These are phyloP conservation scores for Ceratorhiza oryzae-sativae DNA, from an alignment of 1,284 basidiomycete species.

Conservation along the genomic window DNA sequence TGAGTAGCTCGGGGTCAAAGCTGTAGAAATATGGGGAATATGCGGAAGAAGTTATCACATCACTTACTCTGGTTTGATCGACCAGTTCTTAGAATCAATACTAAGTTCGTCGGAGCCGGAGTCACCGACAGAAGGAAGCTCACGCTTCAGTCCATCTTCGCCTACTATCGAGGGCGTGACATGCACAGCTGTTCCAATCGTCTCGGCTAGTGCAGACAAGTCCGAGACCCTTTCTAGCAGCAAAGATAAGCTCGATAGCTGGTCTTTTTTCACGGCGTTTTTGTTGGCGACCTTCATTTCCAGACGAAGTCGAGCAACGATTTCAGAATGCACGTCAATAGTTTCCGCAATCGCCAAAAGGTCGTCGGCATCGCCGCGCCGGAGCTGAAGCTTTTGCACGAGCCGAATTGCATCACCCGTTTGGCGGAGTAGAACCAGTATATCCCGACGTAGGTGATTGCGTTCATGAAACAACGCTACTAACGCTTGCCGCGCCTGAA, in stretches of 20 bases:
- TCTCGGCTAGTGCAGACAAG: conserved; percentile 63
- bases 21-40: conserved; percentile 53
- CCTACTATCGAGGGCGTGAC: conserved; percentile 41
- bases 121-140: conserved; percentile 43
- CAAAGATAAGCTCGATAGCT: conserved; percentile 64
- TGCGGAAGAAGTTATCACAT: background rate
- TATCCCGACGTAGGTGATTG: conserved; percentile 72
- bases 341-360: conserved; percentile 68
- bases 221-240: conserved; percentile 65
- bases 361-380: conserved; percentile 72
- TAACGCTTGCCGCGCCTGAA: conserved; percentile 76
- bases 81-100: conserved; percentile 53
- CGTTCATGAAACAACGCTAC: conserved; percentile 77
- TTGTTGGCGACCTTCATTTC: conserved; percentile 18
- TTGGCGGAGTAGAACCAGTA: conserved; percentile 64
- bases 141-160: conserved; percentile 46
- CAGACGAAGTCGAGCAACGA: conserved; percentile 64
- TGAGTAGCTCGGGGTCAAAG: conserved; percentile 67
- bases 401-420: conserved; percentile 79
- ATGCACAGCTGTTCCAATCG: conserved; percentile 67
- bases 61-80: conserved; percentile 74
- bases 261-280: conserved; percentile 46
- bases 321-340: conserved; percentile 63
- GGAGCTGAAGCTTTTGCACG: conserved; percentile 78
- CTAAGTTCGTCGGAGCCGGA: conserved; percentile 7